Evolutionary conservation across 2,329 filamentous ascomycete species (phyloP), one percentile per base, ranked within the genome.

Genomic region (Fusarium albidum): DNA sequence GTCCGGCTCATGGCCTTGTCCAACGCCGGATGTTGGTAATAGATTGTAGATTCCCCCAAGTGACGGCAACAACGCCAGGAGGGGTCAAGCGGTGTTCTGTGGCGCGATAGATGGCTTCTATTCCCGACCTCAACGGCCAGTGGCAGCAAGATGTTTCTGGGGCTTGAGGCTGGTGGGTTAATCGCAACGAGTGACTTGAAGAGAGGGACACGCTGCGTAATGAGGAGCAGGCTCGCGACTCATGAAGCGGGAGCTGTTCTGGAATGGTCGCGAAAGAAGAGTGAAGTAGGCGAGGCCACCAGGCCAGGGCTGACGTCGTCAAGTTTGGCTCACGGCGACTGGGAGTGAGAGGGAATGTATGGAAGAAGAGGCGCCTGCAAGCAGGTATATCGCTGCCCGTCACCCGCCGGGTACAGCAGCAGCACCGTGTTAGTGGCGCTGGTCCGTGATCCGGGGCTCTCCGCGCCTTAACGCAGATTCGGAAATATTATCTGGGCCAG

Each of bases 401-500:
- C 66, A 66, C 65, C 64, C 55, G 50, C 56, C 65, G 65, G 68
- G 64, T 68, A 68, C 69, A 61, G 48, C 69, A 67, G 58, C 68
- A 66, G 63, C 61, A 61, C 63, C 59, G 63, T 68, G 66, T 66
- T 68, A 69, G 70, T 70, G 70, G 68, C 67, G 67, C 63, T 69
- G 61, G 67, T 64, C 66, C 68, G 69, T 69, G 68, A 68, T 73
- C 72, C 73, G 74, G 77, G 75, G 73, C 73, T 76, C 72, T 74
- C 73, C 71, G 72, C 72, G 69, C 72, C 71, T 73, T 75, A 75
- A 75, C 76, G 69, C 75, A 75, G 69, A 75, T 73, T 78, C 75
- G 77, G 77, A 75, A 78, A 76, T 78, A 79, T 77, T 74, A 75
- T 76, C 70, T 77, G 68, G 74, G 74, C 72, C 66, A 68, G 66